Percentiles rank a stretch among this genome's conserved stretches.
phyloP scores from a whole-genome alignment of 371 early-diverging fungal genomes.

The Smittium culicis region DNA sequence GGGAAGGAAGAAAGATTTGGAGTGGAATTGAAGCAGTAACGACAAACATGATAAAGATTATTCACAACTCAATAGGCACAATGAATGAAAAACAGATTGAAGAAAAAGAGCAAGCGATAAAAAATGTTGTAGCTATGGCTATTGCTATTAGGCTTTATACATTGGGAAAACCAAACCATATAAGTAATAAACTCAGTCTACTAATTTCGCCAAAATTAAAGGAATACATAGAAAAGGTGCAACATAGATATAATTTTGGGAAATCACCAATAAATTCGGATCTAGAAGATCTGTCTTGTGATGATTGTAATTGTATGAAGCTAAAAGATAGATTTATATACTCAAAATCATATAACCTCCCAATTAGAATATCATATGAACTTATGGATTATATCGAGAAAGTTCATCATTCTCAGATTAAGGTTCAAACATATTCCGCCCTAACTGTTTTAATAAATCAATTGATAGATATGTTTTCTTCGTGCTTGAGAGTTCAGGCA shows the following conservation, averaged over 20 bases:
- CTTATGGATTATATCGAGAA: not conserved
- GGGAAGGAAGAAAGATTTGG: slow-evolving; percentile 65
- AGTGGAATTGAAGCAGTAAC: slow-evolving; percentile 36
- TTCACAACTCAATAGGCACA: not conserved
- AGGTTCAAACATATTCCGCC: not conserved
- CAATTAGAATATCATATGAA: not conserved
- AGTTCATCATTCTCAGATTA: not conserved
- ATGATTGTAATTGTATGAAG: not conserved
- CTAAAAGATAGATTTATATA: slow-evolving; percentile 1
- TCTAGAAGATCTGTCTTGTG: not conserved
- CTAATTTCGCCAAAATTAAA: not conserved
- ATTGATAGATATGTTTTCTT: not conserved
- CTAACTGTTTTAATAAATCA: not conserved
- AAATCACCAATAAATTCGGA: not conserved
- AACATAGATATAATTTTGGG: not conserved
- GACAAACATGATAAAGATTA: not conserved
- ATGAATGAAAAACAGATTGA: not conserved
- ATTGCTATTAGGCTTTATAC: not conserved
- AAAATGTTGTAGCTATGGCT: slow-evolving; percentile 1
- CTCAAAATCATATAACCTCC: not conserved
- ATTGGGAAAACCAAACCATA: not conserved
- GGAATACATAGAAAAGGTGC: not conserved
- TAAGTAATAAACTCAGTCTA: not conserved
- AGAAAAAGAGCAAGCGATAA: slow-evolving; percentile 6
- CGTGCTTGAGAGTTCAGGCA: slow-evolving; percentile 58